Conservation (phyloP, 2,329 filamentous ascomycete species). For the Malbranchea cinnamomea region DNA sequence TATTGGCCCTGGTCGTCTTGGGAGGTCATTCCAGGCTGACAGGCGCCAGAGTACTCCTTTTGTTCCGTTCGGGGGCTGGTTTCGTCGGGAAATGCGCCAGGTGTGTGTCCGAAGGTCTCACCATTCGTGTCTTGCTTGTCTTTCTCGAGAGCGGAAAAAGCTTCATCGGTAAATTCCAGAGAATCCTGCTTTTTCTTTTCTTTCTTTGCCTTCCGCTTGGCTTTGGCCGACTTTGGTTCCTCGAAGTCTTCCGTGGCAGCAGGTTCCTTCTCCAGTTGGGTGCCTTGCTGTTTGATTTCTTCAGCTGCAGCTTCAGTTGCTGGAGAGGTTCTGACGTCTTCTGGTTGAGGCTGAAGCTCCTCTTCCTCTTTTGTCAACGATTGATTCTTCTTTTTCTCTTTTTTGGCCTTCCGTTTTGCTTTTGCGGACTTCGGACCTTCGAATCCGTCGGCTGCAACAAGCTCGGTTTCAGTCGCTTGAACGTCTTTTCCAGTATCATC, state of each 20-base stretch:
- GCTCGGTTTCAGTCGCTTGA: not conserved
- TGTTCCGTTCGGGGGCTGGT: not conserved
- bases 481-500: not conserved
- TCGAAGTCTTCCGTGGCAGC: conserved; percentile 12
- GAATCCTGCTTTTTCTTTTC: conserved; percentile 22
- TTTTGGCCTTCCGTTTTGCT: conserved; percentile 25
- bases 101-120: not conserved
- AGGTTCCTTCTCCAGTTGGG: conserved; percentile 6
- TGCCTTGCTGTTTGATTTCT: not conserved
- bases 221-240: conserved; percentile 20
- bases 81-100: not conserved
- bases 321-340: not conserved
- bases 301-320: not conserved
- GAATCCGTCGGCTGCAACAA: conserved; percentile 2
- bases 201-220: conserved; percentile 35
- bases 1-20: conserved; percentile 13
- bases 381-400: conserved; percentile 25
- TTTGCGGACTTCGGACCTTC: conserved; percentile 10
- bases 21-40: conserved; percentile 15
- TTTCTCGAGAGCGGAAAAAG: not conserved
- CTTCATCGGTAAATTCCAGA: conserved; percentile 5
- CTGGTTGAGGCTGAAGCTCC: conserved; percentile 5
- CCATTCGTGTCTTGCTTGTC: not conserved
- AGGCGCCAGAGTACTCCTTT: conserved; percentile 7
- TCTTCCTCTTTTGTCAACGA: too few relatives aligned